These are phyloP conservation scores for Porphyra umbilicalis DNA, from an alignment of 31 red algal species.

Conservation along the genomic window DNA sequence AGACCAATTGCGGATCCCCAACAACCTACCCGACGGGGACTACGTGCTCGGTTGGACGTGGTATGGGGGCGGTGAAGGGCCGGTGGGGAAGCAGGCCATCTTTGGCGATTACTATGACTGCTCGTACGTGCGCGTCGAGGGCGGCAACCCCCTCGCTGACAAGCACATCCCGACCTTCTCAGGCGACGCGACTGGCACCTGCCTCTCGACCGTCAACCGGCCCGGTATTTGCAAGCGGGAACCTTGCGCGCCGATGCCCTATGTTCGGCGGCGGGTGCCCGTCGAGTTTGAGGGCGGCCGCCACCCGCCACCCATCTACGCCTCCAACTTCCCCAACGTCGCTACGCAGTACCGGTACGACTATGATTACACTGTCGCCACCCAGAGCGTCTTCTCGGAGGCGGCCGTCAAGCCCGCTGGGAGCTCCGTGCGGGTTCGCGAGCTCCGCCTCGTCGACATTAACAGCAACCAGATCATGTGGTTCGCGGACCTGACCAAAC, in stretches of 20 bases:
- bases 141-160: constrained; percentile 6
- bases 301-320: constrained; percentile 18
- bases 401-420: background rate
- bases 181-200: constrained; percentile 4
- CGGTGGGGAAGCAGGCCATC: constrained; percentile 4
- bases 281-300: constrained; percentile 23
- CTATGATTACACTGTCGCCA: background rate
- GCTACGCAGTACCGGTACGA: background rate
- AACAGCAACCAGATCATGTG: background rate
- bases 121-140: constrained; percentile 10
- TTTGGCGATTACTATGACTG: constrained; percentile 18
- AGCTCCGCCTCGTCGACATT: background rate
- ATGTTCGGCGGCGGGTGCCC: constrained; percentile 19
- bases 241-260: constrained; percentile 21
- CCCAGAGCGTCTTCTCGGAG: background rate
- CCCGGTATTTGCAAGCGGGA: constrained; percentile 33
- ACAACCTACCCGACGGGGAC: constrained; percentile 17
- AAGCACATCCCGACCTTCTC: constrained; percentile 2
- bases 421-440: background rate
- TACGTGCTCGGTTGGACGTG: constrained; percentile 17
- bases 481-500: constrained; percentile 10
- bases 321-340: background rate
- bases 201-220: constrained; percentile 29
- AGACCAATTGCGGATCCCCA: background rate
- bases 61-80: constrained; percentile 11